Base-by-base conservation (phyloP, 805 yeast genomes). In the Spathaspora gorwiae region DNA sequence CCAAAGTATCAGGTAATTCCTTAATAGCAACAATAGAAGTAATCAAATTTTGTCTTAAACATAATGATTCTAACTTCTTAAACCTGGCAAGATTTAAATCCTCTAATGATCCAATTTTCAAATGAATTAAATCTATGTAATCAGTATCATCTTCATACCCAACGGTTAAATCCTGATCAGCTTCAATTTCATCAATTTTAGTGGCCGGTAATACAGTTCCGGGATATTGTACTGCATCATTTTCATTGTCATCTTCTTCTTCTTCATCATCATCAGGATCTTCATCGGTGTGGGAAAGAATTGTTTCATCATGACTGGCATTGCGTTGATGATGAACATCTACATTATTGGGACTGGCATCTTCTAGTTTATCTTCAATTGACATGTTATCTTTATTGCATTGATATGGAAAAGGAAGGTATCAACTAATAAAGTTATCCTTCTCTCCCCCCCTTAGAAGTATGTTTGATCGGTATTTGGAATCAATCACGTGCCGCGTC, bases 21-120 rank as follows among this genome's bases (percentile, higher is more conserved):
- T 54, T 59, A 11, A 68, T 54, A 8, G 55, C 67, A 37, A 80
- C 76, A 34, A 90, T 73, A n/a, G 84, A 77, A 27, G 85, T 82
- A 35, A 94, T 70, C 51, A 89, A 68, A 62, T 94, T 94, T 57
- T 90, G 96, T 59, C 99, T 78, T 47, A 94, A 70, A 49, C 90
- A 84, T 15, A 92, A 67, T 5, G 72, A 60, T 52, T 78, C 81
- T 47, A 90, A 66, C 27, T 78, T 63, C 3, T 50, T 58, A 60
- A 90, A 87, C 46, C 87, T 68, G 11, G 58, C 61, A 39, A 88
- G 64, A 30, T 78, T 70, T 52, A 88, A 68, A 48, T 76, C 87
- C 44, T 80, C 83, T 56, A 89, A 55, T 0, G 85, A 76, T 8
- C 70, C 57, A 35, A 88, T 80, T 63, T 85, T 86, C 59, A 84